These are phyloP conservation scores for Lasiodiplodia theobromae DNA, from an alignment of 2,329 filamentous ascomycete species.

Conservation along the genomic window DNA sequence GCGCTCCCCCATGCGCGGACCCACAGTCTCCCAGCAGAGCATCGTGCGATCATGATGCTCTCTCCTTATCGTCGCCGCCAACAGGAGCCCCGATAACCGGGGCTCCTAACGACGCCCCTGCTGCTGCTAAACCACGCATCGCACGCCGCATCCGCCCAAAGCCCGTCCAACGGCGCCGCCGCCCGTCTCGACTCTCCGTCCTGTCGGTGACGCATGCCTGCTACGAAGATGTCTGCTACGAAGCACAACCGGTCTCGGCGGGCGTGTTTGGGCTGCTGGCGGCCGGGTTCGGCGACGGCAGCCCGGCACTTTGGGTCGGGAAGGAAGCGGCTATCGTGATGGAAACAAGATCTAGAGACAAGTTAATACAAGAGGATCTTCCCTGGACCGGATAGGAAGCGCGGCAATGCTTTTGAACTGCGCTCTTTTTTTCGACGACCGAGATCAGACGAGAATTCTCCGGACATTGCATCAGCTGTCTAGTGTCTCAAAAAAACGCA, in stretches of 20 bases:
- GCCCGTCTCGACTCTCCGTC: no score
- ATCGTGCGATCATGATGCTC: not conserved
- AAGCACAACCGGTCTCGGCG: no score
- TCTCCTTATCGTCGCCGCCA: not conserved
- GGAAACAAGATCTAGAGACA: not conserved
- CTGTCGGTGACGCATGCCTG: no score
- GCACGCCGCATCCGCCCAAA: not conserved
- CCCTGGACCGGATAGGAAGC: not conserved
- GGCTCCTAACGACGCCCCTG: not conserved
- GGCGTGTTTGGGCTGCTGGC: no score
- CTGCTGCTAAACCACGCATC: not conserved
- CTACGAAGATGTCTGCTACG: no score
- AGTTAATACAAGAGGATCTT: not conserved
- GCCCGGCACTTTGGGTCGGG: slow-evolving; percentile 3
- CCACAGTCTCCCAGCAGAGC: not conserved
- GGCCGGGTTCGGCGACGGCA: no score
- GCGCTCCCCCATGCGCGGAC: not conserved
- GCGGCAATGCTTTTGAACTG: slow-evolving; percentile 1
- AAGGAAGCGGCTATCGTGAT: not conserved
- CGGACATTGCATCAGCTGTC: slow-evolving; percentile 13
- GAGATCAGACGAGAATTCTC: slow-evolving; percentile 19
- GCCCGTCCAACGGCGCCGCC: no score
- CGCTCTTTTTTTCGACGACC: not conserved
- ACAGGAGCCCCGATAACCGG: not conserved
- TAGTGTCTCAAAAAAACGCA: not conserved